Evolutionary conservation across 208 protist genomes (phyloP), one percentile per base, ranked within the genome.

Genomic region (Leishmania gerbilli): DNA sequence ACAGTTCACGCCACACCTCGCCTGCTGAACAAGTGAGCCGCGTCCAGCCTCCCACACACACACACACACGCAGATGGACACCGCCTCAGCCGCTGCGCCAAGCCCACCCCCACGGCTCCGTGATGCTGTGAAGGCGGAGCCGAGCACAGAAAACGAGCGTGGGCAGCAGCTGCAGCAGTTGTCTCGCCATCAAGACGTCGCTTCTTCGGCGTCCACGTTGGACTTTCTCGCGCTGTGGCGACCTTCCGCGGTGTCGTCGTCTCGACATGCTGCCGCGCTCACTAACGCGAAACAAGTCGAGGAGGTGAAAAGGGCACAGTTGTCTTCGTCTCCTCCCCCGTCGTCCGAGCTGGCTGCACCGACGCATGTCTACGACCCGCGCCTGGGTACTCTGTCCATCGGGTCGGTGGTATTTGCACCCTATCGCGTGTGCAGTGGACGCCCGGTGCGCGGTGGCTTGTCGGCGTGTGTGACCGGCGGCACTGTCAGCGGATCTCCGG

Each of bases 371-470:
- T 8, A 2, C 55, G 37, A 65, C 74, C 53, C 53, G 9, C 56
- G 24, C 37, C 53, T 77, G 37, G 82, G 82, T 55, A 82, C 82
- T 5, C 58, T 88, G 34, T 65, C 62, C 60, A 65, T 88, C 72
- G 82, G 81, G 49, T 75, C 85, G 21, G 68, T 88, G 21, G 79
- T 86, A 31, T 84, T 88, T 62, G 82, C 85, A 0, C 81, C 81
- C 1, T 81, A 79, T 56, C 79, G 79, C 11, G 75, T 83, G 17
- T 31, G 71, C 55, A 79, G 19, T 42, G 37, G 21, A 15, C 58
- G 37, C 7, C 75, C 34, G 15, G 31, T 31, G 58, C 75, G 75
- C 75, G 34, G 40, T 40, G 51, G 60, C 51, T 47, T 31, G 42
- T 79, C 68, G 37, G 42, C 24, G 68, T 72, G 68, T 72, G 71